A percentile compares a stretch with the other conserved stretches of the same genome.
These are phyloP conservation scores for Fusarium poae DNA, from an alignment of 2,329 filamentous ascomycete genomes.

Conservation along the genomic window DNA sequence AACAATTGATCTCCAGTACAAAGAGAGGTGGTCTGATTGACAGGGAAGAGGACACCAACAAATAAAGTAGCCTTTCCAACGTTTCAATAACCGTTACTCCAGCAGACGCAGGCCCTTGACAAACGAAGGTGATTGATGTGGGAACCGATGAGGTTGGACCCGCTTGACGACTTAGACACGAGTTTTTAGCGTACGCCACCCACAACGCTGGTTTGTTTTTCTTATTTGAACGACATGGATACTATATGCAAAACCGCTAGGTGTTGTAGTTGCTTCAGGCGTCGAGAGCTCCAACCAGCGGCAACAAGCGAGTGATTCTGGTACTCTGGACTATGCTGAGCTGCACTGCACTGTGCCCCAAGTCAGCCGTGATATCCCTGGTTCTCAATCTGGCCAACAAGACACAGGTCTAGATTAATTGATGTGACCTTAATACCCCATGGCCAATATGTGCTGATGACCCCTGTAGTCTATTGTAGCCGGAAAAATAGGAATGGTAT, in stretches of 20 bases:
- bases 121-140: slow-evolving; percentile 1
- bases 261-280: background rate
- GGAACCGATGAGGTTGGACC: slow-evolving; percentile 11
- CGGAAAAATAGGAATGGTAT: slow-evolving; percentile 46
- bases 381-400: slow-evolving; percentile 3
- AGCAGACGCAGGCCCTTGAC: background rate
- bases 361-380: background rate
- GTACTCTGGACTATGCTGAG: background rate
- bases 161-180: slow-evolving; percentile 13
- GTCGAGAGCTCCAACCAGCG: background rate
- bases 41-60: background rate
- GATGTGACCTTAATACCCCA: slow-evolving; percentile 5
- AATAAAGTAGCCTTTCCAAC: background rate
- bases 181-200: slow-evolving; percentile 3
- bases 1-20: background rate
- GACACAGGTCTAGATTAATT: slow-evolving; percentile 13
- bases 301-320: background rate
- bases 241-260: background rate
- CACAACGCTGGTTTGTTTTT: slow-evolving; percentile 1
- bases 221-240: slow-evolving; percentile 14
- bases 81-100: background rate
- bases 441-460: slow-evolving; percentile 17
- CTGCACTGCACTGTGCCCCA: slow-evolving; percentile 1
- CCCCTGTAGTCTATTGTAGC: slow-evolving; percentile 38
- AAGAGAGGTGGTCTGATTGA: slow-evolving; percentile 2